These are phyloP conservation scores for Botrytis cinerea DNA, from an alignment of 2,329 filamentous ascomycete genomes.

Conservation along the genomic window DNA sequence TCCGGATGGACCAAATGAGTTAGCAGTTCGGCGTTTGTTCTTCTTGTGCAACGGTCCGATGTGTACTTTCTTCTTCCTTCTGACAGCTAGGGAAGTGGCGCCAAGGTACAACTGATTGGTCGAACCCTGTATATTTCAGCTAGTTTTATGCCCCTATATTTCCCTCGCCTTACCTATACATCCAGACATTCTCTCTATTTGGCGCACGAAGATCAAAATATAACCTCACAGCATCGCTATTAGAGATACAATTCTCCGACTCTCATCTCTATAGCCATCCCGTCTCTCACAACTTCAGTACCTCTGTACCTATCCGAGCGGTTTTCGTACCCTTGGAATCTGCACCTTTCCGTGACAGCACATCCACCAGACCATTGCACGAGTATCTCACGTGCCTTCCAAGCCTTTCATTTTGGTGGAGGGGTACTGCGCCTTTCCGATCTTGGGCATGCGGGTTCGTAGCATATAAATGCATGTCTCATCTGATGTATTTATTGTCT, in stretches of 20 bases:
- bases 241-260: slow-evolving; percentile 18
- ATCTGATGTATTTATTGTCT: slow-evolving; percentile 11
- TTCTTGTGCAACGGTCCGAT: neutral
- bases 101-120: neutral
- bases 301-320: slow-evolving; percentile 8
- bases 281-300: slow-evolving; percentile 11
- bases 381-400: slow-evolving; percentile 20
- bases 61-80: neutral
- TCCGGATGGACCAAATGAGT: slow-evolving; percentile 10
- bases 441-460: neutral
- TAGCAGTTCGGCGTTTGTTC: slow-evolving; percentile 19
- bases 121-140: slow-evolving; percentile 10
- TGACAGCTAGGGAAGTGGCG: neutral
- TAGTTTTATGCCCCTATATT: slow-evolving; percentile 1
- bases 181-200: neutral
- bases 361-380: slow-evolving; percentile 17
- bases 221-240: slow-evolving; percentile 11
- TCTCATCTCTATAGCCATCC: slow-evolving; percentile 8
- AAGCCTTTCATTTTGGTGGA: slow-evolving; percentile 11
- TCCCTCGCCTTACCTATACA: neutral
- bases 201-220: neutral
- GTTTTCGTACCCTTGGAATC: slow-evolving; percentile 23
- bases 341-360: slow-evolving; percentile 22
- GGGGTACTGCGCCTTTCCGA: slow-evolving; percentile 19
- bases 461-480: slow-evolving; percentile 13